Conservation (phyloP, 371 early-diverging fungal species). For the Mortierella sp. region DNA sequence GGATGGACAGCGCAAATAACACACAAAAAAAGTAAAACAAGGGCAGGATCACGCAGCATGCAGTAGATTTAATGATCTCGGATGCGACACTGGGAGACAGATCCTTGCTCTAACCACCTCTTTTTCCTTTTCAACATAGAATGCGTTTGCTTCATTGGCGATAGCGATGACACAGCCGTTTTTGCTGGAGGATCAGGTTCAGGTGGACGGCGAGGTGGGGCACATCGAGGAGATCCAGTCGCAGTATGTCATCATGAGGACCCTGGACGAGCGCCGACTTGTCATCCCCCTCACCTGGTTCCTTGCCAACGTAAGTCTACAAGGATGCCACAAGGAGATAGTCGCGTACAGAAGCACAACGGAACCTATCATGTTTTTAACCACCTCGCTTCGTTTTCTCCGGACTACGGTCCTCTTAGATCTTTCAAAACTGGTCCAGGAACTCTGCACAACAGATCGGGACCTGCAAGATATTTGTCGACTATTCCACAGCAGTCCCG, state of each 20-base stretch:
- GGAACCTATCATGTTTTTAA: too few species aligned
- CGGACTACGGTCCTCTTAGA: constrained; percentile 29
- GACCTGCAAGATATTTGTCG: constrained; percentile 42
- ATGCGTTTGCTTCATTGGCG: constrained; percentile 57
- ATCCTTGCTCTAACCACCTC: background rate
- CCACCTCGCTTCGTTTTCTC: too few species aligned
- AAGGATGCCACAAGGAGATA: too few species aligned
- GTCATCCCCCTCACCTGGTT: constrained; percentile 59
- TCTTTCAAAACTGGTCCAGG: constrained; percentile 58
- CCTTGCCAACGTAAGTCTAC: constrained; percentile 37
- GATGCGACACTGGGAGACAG: too few species aligned
- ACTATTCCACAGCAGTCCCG: constrained; percentile 31
- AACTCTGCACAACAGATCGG: constrained; percentile 44
- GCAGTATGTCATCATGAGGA: constrained; percentile 57
- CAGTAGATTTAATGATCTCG: too few species aligned
- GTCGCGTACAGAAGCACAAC: too few species aligned
- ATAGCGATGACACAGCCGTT: constrained; percentile 61
- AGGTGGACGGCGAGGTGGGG: constrained; percentile 47
- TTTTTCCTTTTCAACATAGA: constrained; percentile 23
- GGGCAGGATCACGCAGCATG: too few species aligned
- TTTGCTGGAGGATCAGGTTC: constrained; percentile 56
- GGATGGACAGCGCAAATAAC: too few species aligned
- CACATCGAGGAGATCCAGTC: constrained; percentile 59
- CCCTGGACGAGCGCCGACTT: constrained; percentile 53
- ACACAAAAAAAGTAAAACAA: too few species aligned